These are phyloP conservation scores for Cardamine resedifolia DNA, from an alignment of 345 rosid species.

Conservation along the genomic window DNA sequence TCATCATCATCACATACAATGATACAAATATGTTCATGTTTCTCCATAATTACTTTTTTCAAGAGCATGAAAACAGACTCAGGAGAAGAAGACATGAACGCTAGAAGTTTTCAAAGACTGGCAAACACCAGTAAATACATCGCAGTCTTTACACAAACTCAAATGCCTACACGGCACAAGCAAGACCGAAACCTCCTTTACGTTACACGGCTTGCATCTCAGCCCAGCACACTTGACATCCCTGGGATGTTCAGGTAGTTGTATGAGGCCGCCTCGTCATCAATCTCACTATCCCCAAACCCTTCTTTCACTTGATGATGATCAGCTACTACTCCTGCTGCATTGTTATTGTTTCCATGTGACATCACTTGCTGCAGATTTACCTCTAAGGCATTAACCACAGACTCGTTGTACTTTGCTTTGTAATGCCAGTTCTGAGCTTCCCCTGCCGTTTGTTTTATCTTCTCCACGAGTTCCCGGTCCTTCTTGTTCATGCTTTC, in stretches of 20 bases:
- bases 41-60: constrained; percentile 23
- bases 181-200: constrained; percentile 63
- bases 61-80: constrained; percentile 11
- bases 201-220: constrained; percentile 69
- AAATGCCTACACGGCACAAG: constrained; percentile 87
- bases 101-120: constrained; percentile 64
- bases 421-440: constrained; percentile 79
- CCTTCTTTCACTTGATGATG: constrained; percentile 82
- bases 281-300: constrained; percentile 80
- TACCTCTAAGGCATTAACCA: constrained; percentile 61
- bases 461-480: constrained; percentile 60
- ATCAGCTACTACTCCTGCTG: constrained; percentile 16
- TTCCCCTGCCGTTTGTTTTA: constrained; percentile 65
- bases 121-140: constrained; percentile 57
- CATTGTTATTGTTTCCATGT: constrained; percentile 47
- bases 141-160: constrained; percentile 82
- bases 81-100: constrained; percentile 49
- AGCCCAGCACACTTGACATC: constrained; percentile 36
- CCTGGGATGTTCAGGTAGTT: constrained; percentile 47
- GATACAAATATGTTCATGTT: constrained; percentile 23
- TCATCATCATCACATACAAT: constrained; percentile 1
- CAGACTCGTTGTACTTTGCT: constrained; percentile 76
- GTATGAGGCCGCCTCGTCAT: constrained; percentile 75
- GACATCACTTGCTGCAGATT: constrained; percentile 75
- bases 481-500: constrained; percentile 68